Conservation (phyloP, 371 early-diverging fungal species). For the Rhizopus stolonifer region DNA sequence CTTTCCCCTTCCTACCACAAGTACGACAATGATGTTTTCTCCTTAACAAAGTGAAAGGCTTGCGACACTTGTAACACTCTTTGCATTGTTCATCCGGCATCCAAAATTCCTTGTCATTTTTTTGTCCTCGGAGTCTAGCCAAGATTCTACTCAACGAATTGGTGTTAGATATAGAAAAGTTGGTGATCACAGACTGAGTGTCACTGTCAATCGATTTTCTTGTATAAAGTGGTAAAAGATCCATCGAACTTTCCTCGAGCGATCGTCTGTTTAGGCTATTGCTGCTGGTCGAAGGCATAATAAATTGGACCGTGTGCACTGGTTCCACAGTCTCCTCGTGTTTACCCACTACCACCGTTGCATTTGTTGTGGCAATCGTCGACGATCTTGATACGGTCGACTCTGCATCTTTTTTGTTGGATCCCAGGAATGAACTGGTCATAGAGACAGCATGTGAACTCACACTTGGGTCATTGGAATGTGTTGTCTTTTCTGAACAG, state of each 20-base stretch:
- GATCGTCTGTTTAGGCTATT: conserved; percentile 3
- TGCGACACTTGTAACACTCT: conserved; percentile 83
- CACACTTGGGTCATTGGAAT: neutral
- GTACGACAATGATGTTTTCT: conserved; percentile 87
- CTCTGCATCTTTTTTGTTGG: no score
- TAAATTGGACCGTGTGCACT: conserved; percentile 16
- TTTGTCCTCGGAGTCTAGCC: conserved; percentile 61
- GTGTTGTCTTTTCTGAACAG: conserved; percentile 2
- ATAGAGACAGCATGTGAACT: neutral
- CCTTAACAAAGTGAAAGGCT: conserved; percentile 68
- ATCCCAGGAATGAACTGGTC: no score
- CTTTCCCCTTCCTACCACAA: conserved; percentile 58
- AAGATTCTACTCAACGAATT: conserved; percentile 60
- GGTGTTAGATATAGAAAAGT: conserved; percentile 54
- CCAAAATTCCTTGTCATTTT: conserved; percentile 75
- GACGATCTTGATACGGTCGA: conserved; percentile 6
- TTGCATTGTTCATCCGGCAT: conserved; percentile 84
- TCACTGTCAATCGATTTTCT: conserved; percentile 53
- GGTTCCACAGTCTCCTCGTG: neutral
- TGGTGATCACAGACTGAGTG: conserved; percentile 54
- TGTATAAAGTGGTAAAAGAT: conserved; percentile 39
- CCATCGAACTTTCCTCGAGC: conserved; percentile 24
- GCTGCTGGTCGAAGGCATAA: neutral
- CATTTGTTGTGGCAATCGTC: conserved; percentile 26
- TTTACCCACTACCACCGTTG: conserved; percentile 28